phyloP scores from a whole-genome alignment of 2,329 filamentous ascomycete species.

The Bertia moriformis region DNA sequence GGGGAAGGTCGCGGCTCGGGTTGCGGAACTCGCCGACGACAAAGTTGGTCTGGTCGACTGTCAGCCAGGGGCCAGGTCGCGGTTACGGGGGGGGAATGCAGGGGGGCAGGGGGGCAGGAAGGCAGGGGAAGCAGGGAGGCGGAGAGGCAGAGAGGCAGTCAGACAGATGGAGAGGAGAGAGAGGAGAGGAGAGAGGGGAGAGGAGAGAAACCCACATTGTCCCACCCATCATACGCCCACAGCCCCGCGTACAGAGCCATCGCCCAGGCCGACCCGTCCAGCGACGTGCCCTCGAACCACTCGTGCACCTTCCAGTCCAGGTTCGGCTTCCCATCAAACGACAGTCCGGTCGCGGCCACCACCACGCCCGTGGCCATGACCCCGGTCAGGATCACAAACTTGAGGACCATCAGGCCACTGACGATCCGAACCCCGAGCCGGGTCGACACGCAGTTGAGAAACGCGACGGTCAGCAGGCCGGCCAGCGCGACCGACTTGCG shows the following conservation, averaged over 20 bases:
- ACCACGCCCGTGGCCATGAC: constrained; percentile 32
- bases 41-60: constrained; percentile 35
- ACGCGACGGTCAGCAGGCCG: constrained; percentile 27
- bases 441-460: constrained; percentile 40
- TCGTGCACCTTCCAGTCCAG: constrained; percentile 27
- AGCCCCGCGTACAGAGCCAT: constrained; percentile 45
- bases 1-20: constrained; percentile 37
- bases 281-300: constrained; percentile 25
- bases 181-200: no score
- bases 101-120: no score
- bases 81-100: background rate
- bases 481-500: constrained; percentile 36
- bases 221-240: constrained; percentile 55
- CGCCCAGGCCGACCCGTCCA: constrained; percentile 34
- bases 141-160: constrained; percentile 8
- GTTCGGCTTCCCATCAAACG: constrained; percentile 17
- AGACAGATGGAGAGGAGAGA: no score
- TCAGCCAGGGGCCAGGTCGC: constrained; percentile 1
- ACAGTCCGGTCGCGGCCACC: constrained; percentile 21
- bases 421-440: constrained; percentile 37
- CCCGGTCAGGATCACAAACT: constrained; percentile 31
- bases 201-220: constrained; percentile 35
- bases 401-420: constrained; percentile 36
- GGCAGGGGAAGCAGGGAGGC: no score
- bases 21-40: constrained; percentile 34